Conservation (phyloP, 2,329 filamentous ascomycete genomes). For the Tothia fuscella region DNA sequence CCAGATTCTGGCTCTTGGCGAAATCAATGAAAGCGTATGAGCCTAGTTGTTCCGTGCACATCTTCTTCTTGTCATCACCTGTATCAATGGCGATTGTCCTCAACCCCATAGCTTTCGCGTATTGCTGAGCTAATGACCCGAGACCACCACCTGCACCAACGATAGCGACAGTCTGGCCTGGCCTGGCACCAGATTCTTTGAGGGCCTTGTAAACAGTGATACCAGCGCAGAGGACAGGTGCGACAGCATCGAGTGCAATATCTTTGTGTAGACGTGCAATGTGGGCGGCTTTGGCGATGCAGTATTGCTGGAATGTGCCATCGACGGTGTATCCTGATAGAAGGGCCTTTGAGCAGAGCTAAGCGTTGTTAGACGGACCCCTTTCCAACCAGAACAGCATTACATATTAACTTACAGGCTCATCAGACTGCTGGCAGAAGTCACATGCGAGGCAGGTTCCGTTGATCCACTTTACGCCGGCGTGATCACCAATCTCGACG, state of each 20-base stretch:
- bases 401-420: slow-evolving; percentile 38
- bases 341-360: slow-evolving; percentile 58
- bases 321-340: slow-evolving; percentile 90
- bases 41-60: slow-evolving; percentile 56
- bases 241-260: slow-evolving; percentile 60
- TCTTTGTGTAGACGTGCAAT: slow-evolving; percentile 72
- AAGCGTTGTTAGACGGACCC: not conserved
- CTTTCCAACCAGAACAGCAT: not conserved
- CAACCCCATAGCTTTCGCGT: slow-evolving; percentile 83
- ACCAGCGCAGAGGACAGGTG: slow-evolving; percentile 73
- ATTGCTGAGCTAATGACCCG: slow-evolving; percentile 70
- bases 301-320: slow-evolving; percentile 88
- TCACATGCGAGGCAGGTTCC: slow-evolving; percentile 72
- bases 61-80: slow-evolving; percentile 65
- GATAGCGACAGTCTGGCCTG: slow-evolving; percentile 70
- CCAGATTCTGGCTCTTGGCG: slow-evolving; percentile 58
- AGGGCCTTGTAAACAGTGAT: slow-evolving; percentile 87
- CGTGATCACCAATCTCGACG: slow-evolving; percentile 70
- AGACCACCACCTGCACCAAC: slow-evolving; percentile 80
- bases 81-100: slow-evolving; percentile 70
- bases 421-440: slow-evolving; percentile 71
- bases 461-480: slow-evolving; percentile 79
- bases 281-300: slow-evolving; percentile 74
- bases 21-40: slow-evolving; percentile 72
- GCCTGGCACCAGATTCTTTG: slow-evolving; percentile 64